Evolutionary conservation across 495 filamentous ascomycete genomes (phyloP), one percentile per base, ranked within the genome.

Genomic region (Oidiodendron maius): DNA sequence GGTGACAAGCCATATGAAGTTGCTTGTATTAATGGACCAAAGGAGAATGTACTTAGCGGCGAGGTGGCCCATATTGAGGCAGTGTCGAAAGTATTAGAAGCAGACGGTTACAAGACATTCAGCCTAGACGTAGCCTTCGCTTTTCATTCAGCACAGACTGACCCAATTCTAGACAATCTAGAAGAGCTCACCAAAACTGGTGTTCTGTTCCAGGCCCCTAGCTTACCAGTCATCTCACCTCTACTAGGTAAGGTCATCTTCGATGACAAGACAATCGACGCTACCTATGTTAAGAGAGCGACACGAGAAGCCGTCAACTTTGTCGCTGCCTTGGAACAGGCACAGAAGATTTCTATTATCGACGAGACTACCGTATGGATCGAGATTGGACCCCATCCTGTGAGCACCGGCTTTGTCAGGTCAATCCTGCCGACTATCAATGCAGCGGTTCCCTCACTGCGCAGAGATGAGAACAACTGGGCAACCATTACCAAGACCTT

Each of bases 121-220:
- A 78, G 76, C 48, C 72, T 93, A 2, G 75, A 78, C 32, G 77
- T 90, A 12, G 80, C 83, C 23, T 90, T 78, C 47, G 87, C 85
- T 13, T 91, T 89, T 72, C 87, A 93, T 62, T 86, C 86, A 8
- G 67, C 75, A 0, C 88, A 91, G 53, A 79, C 89, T 21, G 83
- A 90, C 15, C 72, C 82, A 17, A 83, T 93, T 15, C 63, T 89
- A 3, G 74, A 81, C 3, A 71, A 75, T 0, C 84, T 89, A 35
- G 78, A 83, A 49, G 61, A 67, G 3, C 55, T 80, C 22, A 80
- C 80, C 1, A 17, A 41, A n/a, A 64, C 61, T 34, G 65, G 71
- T 3, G 72, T 90, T n/a, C 1, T 8, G 2, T 90, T 86, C 65
- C 63, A 77, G 17, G 49, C 67, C 9, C 82, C 85, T 3, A 65